Base-by-base conservation (phyloP, 108 stramenopile genomes). In the Nitzschia sp. region DNA sequence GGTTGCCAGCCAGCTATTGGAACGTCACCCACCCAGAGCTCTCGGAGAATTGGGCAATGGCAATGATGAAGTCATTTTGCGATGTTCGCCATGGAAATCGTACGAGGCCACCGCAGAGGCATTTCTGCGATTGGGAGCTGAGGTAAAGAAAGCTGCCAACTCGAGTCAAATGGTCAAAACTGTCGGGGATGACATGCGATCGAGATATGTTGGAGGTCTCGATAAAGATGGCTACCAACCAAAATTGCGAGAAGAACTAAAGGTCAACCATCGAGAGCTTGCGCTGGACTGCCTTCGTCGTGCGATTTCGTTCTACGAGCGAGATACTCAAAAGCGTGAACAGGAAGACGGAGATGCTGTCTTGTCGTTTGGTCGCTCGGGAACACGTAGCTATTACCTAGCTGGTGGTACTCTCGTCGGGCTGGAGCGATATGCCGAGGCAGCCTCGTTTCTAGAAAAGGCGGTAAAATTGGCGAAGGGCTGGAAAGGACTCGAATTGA, bases 311-410 rank as follows among this genome's bases (percentile, higher is more conserved):
- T 60, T 85, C 26, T 81, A 78, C 31, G 78, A 87, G n/a, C 47
- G 53, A 17, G 81, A 82, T 45, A 15, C 63, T 3, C 52, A 75
- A 53, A 58, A 69, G 21, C 22, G 25, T 13, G 68, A 35, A 8
- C 54, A 62, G 33, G 46, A 52, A 45, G 63, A 55, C 3, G 45
- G 41, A 21, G 45, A 66, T 50, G 21, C 63, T 32, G 48, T 66
- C 2, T 21, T n/a, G 15, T 32, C 72, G 1, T 78, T 63, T 54
- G 45, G 45, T 35, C 65, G 82, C 2, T 67, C 75, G 28, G 84
- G 67, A 27, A 83, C 88, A 21, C 75, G 92, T 15, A 58, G 91
- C 57, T 75, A 89, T 45, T 94, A 91, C 60, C 79, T 91, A n/a
- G 88, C 89, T 11, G 92, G 84, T 25, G 78, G 85, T 26, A 85